Conservation (phyloP, 441 rosid species). For the Corymbia calophylla region DNA sequence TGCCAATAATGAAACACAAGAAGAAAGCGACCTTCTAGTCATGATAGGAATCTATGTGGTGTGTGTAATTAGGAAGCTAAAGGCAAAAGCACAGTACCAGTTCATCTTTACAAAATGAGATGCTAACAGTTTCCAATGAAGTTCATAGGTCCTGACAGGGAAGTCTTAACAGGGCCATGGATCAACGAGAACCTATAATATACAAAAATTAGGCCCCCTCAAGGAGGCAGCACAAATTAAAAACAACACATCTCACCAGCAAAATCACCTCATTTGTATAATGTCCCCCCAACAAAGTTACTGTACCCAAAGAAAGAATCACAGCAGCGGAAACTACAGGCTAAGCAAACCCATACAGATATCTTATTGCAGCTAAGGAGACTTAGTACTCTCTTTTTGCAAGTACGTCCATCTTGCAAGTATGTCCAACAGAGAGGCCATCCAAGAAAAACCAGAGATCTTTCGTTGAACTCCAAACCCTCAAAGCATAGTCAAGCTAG, state of each 20-base stretch:
- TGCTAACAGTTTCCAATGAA: not conserved
- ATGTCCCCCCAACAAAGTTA: not conserved
- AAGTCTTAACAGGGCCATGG: not conserved
- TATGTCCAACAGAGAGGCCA: not conserved
- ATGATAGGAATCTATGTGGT: too few species aligned
- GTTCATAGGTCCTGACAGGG: not conserved
- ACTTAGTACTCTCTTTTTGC: not conserved
- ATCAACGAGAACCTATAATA: not conserved
- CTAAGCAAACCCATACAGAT: not conserved
- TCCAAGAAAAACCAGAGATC: not conserved
- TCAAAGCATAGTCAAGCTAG: not conserved
- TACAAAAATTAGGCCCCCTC: not conserved
- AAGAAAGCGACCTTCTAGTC: too few species aligned
- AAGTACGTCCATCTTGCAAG: not conserved
- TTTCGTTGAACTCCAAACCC: not conserved
- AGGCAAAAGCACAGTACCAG: too few species aligned
- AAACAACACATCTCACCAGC: not conserved
- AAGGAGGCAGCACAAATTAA: not conserved
- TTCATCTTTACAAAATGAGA: too few species aligned
- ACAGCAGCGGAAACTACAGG: not conserved
- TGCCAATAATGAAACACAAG: too few species aligned
- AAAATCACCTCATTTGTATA: not conserved
- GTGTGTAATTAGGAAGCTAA: too few species aligned
- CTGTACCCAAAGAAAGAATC: not conserved
- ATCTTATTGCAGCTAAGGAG: not conserved